Conservation (phyloP, 345 rosid species). For the Aethionema arabicum region DNA sequence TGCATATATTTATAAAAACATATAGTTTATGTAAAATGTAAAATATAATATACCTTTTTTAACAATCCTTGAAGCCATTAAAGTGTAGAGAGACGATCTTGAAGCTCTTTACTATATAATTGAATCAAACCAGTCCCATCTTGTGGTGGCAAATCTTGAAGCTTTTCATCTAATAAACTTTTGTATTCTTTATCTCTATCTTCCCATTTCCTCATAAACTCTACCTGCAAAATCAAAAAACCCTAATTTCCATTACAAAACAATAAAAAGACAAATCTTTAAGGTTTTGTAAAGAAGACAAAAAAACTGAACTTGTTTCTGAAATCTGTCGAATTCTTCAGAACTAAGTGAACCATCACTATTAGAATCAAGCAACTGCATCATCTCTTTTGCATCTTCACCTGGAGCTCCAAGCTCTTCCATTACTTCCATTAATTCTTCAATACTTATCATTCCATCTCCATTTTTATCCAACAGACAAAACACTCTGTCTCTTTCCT, state of each 20-base stretch:
- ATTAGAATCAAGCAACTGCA: conserved; percentile 88
- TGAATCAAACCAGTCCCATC: conserved; percentile 55
- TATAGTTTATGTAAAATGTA: too few relatives aligned
- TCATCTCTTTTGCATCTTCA: conserved; percentile 91
- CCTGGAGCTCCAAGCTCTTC: conserved; percentile 97
- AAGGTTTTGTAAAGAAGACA: background rate
- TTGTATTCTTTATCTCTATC: conserved; percentile 60
- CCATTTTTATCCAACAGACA: conserved; percentile 82
- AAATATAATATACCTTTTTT: too few relatives aligned
- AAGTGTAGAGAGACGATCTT: conserved; percentile 49
- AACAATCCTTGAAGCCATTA: conserved; percentile 13
- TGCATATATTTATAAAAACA: too few relatives aligned
- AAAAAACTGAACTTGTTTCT: conserved; percentile 60
- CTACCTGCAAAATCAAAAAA: conserved; percentile 50
- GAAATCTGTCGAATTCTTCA: conserved; percentile 79
- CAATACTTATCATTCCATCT: conserved; percentile 93
- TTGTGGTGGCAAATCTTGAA: conserved; percentile 43
- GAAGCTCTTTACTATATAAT: conserved; percentile 60
- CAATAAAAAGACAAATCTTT: background rate
- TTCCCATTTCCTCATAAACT: conserved; percentile 67
- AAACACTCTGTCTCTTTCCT: conserved; percentile 65
- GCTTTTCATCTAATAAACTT: conserved; percentile 61
- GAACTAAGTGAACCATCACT: conserved; percentile 94
- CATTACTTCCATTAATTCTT: conserved; percentile 92
- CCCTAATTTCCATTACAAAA: background rate